phyloP scores from a whole-genome alignment of 257 asterid species.

The Nicotiana tabacum region DNA sequence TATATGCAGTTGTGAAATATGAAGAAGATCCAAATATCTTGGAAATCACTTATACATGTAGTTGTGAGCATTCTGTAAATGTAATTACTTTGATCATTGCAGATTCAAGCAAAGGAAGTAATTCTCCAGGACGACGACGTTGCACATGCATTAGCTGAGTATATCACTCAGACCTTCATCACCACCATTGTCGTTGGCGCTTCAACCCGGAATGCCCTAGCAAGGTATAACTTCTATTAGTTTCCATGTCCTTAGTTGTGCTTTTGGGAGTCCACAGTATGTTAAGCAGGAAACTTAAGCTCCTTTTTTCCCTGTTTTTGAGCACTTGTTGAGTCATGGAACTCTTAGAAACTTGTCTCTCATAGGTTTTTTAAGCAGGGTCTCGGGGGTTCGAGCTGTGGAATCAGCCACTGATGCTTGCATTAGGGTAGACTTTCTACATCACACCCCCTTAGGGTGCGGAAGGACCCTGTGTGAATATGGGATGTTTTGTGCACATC shows the following conservation, averaged over 20 bases:
- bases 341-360: background rate
- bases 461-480: no score
- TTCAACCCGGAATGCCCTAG: conserved; percentile 53
- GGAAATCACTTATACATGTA: background rate
- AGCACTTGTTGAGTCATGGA: background rate
- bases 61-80: background rate
- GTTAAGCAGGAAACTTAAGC: background rate
- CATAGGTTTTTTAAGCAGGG: background rate
- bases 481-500: background rate
- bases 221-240: conserved; percentile 36
- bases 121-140: conserved; percentile 51
- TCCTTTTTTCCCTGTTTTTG: background rate
- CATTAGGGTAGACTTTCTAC: no score
- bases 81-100: conserved; percentile 2
- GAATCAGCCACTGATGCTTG: no score
- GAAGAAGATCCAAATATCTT: background rate
- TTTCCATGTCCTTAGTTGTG: background rate
- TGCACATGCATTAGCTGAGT: conserved; percentile 49
- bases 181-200: conserved; percentile 60
- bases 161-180: conserved; percentile 31
- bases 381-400: background rate
- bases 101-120: conserved; percentile 72
- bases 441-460: no score
- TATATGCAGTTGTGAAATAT: no score
- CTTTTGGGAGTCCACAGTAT: background rate